Conservation (phyloP, 495 filamentous ascomycete genomes). For the Penicillium mononematosum region DNA sequence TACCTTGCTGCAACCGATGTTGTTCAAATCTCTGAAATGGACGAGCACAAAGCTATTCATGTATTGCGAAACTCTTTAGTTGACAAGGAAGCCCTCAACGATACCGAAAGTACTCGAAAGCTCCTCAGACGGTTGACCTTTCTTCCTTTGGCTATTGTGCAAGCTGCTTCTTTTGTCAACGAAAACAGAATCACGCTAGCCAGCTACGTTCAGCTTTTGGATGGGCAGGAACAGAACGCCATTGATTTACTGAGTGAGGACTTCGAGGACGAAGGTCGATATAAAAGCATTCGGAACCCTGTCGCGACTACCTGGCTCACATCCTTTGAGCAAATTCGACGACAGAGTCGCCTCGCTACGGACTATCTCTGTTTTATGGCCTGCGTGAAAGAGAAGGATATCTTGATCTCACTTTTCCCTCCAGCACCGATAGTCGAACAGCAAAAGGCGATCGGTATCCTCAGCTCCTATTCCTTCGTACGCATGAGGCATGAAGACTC, state of each 20-base stretch:
- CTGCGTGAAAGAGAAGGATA: constrained; percentile 33
- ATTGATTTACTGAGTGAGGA: constrained; percentile 49
- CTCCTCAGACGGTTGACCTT: constrained; percentile 31
- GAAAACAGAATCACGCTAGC: constrained; percentile 35
- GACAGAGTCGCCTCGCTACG: constrained; percentile 28
- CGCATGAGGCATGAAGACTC: neutral
- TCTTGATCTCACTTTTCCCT: constrained; percentile 26
- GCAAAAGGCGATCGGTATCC: constrained; percentile 31
- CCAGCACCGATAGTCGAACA: constrained; percentile 2
- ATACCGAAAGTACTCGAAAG: constrained; percentile 7
- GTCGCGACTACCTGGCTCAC: constrained; percentile 56
- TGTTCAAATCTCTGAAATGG: constrained; percentile 28
- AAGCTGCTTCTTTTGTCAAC: constrained; percentile 49
- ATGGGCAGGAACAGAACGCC: constrained; percentile 38
- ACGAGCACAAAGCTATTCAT: constrained; percentile 18
- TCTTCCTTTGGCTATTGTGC: constrained; percentile 44
- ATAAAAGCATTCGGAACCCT: constrained; percentile 45
- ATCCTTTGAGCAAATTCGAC: constrained; percentile 49
- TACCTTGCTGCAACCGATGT: constrained; percentile 22
- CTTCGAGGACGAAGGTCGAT: constrained; percentile 47
- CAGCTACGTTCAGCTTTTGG: constrained; percentile 46
- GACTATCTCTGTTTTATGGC: constrained; percentile 45
- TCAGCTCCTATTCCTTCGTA: constrained; percentile 37
- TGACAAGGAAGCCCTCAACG: constrained; percentile 21
- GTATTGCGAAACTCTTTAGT: constrained; percentile 29